Conservation (phyloP, 2,329 filamentous ascomycete genomes). For the Drechmeria coniospora region DNA sequence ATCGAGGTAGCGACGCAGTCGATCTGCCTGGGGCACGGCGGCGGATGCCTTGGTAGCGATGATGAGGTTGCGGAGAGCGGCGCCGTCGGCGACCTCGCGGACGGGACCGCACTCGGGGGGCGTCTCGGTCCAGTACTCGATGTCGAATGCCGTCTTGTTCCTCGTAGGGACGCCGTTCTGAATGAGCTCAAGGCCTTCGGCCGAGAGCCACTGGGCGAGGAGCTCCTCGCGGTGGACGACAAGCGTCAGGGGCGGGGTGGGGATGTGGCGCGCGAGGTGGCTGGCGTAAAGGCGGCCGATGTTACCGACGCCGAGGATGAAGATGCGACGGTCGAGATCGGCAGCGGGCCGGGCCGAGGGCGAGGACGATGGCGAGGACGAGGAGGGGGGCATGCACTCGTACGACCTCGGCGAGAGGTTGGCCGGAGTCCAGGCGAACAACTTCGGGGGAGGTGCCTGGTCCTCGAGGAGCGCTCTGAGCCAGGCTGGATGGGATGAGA, state of each 20-base stretch:
- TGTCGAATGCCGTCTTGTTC: constrained; percentile 24
- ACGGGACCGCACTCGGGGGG: constrained; percentile 19
- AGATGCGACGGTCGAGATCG: constrained; percentile 35
- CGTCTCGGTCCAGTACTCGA: constrained; percentile 40
- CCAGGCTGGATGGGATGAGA: constrained; percentile 17
- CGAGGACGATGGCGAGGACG: not conserved
- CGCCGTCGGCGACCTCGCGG: constrained; percentile 23
- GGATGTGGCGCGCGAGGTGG: constrained; percentile 41
- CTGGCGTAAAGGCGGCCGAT: constrained; percentile 68
- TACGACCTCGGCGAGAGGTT: constrained; percentile 13
- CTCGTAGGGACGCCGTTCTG: constrained; percentile 16
- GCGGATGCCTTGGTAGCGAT: constrained; percentile 60
- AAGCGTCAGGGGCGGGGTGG: constrained; percentile 59
- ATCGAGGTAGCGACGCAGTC: constrained; percentile 46
- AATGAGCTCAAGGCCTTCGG: constrained; percentile 29
- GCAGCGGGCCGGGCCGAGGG: constrained; percentile 3
- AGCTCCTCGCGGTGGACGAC: constrained; percentile 51
- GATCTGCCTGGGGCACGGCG: constrained; percentile 45
- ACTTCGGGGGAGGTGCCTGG: constrained; percentile 12
- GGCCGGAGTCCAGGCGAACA: constrained; percentile 20
- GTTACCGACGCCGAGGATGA: constrained; percentile 69
- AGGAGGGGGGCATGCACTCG: not conserved
- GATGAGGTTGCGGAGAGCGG: constrained; percentile 54
- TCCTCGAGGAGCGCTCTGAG: constrained; percentile 15
- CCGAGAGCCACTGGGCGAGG: constrained; percentile 28